Percentiles rank a stretch among this genome's conserved stretches.
phyloP scores from a whole-genome alignment of 768 basidiomycete genomes.

The Tricholoma bakamatsutake region DNA sequence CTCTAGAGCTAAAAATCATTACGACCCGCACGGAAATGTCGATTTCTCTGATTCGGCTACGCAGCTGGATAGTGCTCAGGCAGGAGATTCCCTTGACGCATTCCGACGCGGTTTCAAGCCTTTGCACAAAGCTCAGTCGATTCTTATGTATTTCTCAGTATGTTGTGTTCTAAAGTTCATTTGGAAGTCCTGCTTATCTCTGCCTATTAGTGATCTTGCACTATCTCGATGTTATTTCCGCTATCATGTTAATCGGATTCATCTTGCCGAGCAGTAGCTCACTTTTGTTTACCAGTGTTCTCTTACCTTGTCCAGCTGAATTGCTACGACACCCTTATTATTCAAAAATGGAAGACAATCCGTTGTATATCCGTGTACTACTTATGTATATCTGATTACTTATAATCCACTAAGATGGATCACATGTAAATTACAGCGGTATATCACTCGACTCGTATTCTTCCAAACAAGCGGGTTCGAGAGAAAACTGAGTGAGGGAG shows the following conservation, averaged over 20 bases:
- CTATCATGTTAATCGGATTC: neutral
- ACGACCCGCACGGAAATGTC: slow-evolving; percentile 52
- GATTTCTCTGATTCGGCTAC: slow-evolving; percentile 60
- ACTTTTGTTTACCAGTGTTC: neutral
- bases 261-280: neutral
- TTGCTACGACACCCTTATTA: neutral
- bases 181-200: neutral
- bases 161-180: slow-evolving; percentile 6
- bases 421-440: too few species aligned
- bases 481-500: too few species aligned
- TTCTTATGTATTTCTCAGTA: slow-evolving; percentile 58
- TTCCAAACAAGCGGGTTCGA: too few species aligned
- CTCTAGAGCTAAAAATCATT: slow-evolving; percentile 76
- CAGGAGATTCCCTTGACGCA: slow-evolving; percentile 36
- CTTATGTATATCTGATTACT: too few species aligned
- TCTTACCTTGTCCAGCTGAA: neutral
- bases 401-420: too few species aligned
- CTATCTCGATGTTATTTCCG: neutral
- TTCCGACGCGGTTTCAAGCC: slow-evolving; percentile 53
- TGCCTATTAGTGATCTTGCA: neutral
- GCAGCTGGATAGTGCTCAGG: slow-evolving; percentile 34
- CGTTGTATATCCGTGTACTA: neutral
- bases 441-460: too few species aligned
- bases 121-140: slow-evolving; percentile 42
- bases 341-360: neutral